Evolutionary conservation across 208 protist species (phyloP).

Genomic region (Naegleria fowleri): DNA sequence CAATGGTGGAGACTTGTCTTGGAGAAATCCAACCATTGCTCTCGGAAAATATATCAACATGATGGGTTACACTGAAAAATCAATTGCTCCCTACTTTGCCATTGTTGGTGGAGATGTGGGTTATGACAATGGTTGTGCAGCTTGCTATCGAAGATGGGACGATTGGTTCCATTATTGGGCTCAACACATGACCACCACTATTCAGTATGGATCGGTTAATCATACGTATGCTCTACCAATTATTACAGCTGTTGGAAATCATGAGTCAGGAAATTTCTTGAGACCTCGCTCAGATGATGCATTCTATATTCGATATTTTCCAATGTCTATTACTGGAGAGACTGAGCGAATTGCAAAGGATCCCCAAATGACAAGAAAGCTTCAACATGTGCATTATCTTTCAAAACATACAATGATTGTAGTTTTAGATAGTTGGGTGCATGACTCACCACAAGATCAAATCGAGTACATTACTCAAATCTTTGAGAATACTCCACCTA

Average conservation of each 20-base stretch:
- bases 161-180: constrained; percentile 1
- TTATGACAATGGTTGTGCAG: neutral
- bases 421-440: neutral
- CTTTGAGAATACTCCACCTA: neutral
- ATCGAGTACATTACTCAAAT: neutral
- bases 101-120: constrained; percentile 13
- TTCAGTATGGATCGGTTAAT: neutral
- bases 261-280: neutral
- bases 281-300: neutral
- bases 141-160: neutral
- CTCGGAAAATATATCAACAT: neutral
- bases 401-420: neutral
- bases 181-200: neutral
- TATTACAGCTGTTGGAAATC: constrained; percentile 2
- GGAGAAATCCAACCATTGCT: neutral
- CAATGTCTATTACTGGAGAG: neutral
- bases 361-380: neutral
- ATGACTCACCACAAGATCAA: neutral
- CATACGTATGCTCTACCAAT: neutral
- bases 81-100: neutral
- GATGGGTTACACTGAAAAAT: neutral
- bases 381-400: neutral
- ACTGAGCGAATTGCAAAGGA: neutral
- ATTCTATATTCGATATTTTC: constrained; percentile 14
- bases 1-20: neutral